Conservation (phyloP, 306 rosid genomes). For the Adenanthera pavonina region DNA sequence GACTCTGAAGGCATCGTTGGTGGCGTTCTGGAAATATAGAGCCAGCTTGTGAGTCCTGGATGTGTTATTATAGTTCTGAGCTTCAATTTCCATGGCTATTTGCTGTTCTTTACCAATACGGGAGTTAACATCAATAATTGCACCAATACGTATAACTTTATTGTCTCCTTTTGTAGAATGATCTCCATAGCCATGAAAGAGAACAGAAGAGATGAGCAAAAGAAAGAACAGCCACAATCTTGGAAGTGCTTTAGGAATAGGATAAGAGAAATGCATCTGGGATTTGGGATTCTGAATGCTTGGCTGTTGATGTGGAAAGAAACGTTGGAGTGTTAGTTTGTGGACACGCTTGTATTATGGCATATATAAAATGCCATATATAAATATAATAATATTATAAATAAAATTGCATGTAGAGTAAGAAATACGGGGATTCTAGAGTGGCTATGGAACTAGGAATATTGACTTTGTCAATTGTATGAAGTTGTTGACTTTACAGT, state of each 20-base stretch:
- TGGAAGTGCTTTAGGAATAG: slow-evolving; percentile 10
- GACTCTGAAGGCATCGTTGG: slow-evolving; percentile 34
- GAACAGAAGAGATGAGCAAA: slow-evolving; percentile 35
- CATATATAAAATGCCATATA: background rate
- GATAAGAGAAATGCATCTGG: slow-evolving; percentile 35
- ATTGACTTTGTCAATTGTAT: slow-evolving; percentile 37
- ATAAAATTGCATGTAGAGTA: slow-evolving; percentile 3
- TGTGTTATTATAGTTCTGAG: slow-evolving; percentile 43
- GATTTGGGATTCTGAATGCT: slow-evolving; percentile 18
- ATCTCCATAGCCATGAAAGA: slow-evolving; percentile 19
- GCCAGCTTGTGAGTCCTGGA: slow-evolving; percentile 42
- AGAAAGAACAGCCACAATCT: slow-evolving; percentile 28
- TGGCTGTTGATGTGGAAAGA: slow-evolving; percentile 1
- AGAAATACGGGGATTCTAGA: slow-evolving; percentile 20
- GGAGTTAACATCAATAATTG: slow-evolving; percentile 45
- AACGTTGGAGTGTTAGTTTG: background rate
- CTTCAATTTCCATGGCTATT: slow-evolving; percentile 57
- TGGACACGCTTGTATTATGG: background rate
- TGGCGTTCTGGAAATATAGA: slow-evolving; percentile 39
- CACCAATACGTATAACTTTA: slow-evolving; percentile 47
- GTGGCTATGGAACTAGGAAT: background rate
- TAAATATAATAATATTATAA: background rate
- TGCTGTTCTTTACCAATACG: slow-evolving; percentile 57
- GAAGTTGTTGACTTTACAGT: slow-evolving; percentile 12
- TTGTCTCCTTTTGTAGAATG: slow-evolving; percentile 12